A percentile compares a stretch with the other conserved stretches of the same genome.
Conservation (phyloP, 2,329 filamentous ascomycete species). For the Paramyrothecium roridum region DNA sequence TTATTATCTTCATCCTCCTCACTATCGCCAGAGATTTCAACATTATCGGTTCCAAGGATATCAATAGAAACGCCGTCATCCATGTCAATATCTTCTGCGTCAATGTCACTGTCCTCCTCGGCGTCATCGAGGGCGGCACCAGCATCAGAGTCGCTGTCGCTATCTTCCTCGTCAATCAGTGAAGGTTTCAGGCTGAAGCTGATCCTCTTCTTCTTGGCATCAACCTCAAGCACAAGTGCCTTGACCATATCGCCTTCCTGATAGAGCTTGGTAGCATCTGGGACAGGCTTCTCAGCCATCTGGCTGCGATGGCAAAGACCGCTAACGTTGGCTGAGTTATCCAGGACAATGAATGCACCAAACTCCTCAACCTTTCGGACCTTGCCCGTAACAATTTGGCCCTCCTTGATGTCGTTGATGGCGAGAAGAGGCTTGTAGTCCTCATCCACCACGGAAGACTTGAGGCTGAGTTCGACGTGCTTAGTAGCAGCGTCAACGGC, state of each 20-base stretch:
- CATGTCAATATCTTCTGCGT: slow-evolving; percentile 45
- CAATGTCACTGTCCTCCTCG: slow-evolving; percentile 43
- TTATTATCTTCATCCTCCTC: slow-evolving; percentile 36
- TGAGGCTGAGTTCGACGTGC: slow-evolving; percentile 82
- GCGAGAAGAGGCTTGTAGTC: slow-evolving; percentile 72
- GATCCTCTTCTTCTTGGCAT: slow-evolving; percentile 71
- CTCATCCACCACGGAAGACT: slow-evolving; percentile 77
- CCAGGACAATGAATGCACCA: slow-evolving; percentile 89
- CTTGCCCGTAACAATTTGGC: slow-evolving; percentile 83
- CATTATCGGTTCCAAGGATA: slow-evolving; percentile 44
- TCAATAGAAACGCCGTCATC: slow-evolving; percentile 40
- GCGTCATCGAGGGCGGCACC: slow-evolving; percentile 44
- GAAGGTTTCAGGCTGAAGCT: slow-evolving; percentile 92
- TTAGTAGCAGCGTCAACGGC: slow-evolving; percentile 64
- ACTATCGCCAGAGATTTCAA: slow-evolving; percentile 34
- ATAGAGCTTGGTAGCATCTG: slow-evolving; percentile 87
- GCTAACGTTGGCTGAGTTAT: slow-evolving; percentile 83
- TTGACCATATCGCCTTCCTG: slow-evolving; percentile 91
- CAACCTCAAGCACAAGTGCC: slow-evolving; percentile 78
- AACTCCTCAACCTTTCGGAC: slow-evolving; percentile 93
- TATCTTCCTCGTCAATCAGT: slow-evolving; percentile 69
- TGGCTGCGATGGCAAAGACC: slow-evolving; percentile 90
- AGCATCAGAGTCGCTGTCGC: slow-evolving; percentile 44
- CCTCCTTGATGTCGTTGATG: slow-evolving; percentile 73
- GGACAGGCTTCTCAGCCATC: slow-evolving; percentile 79